phyloP scores from a whole-genome alignment of 2,329 filamentous ascomycete species.

The Hymenoscyphus scutula region DNA sequence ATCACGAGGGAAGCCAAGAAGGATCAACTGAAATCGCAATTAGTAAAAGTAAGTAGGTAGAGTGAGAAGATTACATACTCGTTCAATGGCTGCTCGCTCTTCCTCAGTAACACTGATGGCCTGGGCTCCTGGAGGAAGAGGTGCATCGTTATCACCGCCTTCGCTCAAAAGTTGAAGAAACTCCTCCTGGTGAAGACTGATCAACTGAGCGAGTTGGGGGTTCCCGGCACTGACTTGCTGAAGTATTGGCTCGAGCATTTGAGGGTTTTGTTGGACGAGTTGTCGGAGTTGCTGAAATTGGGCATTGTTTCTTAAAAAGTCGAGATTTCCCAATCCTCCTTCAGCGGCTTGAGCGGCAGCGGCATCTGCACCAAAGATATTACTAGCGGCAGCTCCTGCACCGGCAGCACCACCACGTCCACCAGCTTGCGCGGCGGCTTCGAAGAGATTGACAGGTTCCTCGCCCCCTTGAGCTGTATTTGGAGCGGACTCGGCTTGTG shows the following conservation, averaged over 20 bases:
- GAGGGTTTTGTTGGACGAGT: conserved; percentile 94
- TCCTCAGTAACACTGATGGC: conserved; percentile 86
- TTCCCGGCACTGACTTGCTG: conserved; percentile 95
- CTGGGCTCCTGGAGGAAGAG: conserved; percentile 83
- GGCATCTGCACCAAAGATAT: conserved; percentile 74
- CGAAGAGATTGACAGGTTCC: conserved; percentile 82
- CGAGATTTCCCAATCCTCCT: conserved; percentile 71
- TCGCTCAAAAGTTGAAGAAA: conserved; percentile 90
- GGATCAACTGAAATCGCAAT: conserved; percentile 65
- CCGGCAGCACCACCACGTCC: conserved; percentile 45
- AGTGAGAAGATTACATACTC: conserved; percentile 54
- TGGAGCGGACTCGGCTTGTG: conserved; percentile 39
- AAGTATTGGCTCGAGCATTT: conserved; percentile 97
- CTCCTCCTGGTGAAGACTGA: conserved; percentile 86
- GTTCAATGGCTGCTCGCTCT: conserved; percentile 94
- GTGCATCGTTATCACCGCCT: conserved; percentile 77
- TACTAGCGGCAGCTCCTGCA: conserved; percentile 56
- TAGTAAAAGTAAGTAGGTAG: neutral
- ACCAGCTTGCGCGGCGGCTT: conserved; percentile 72
- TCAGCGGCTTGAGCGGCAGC: conserved; percentile 42
- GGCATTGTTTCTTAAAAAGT: conserved; percentile 91
- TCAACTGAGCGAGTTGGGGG: conserved; percentile 88
- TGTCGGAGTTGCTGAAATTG: conserved; percentile 98
- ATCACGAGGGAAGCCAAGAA: conserved; percentile 88
- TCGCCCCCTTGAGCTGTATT: conserved; percentile 56